Evolutionary conservation across 805 yeast genomes (phyloP), one percentile per base, ranked within the genome.

Genomic region (Sugiyamaella qingdaonensis): DNA sequence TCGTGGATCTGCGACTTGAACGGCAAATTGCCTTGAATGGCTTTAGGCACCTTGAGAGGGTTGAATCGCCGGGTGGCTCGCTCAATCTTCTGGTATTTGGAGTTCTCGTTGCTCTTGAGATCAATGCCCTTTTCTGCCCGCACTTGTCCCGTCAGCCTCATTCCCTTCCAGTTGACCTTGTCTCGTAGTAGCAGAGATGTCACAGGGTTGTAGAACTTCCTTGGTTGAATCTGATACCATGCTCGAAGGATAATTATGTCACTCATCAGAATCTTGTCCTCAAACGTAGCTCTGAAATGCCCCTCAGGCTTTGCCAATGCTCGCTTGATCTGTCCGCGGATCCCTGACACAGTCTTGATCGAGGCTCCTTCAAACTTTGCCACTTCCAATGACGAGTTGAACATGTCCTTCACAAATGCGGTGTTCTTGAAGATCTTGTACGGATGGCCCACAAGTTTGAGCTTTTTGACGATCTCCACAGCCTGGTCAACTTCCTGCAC

Each of bases 331-430:
- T 94, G 98, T 70, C 99, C 99, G 61, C 99, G 78, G 54, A 94
- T 89, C 55, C 99, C 99, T 7, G 96, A 88, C 3, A 94, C 99
- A 0, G 99, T 95, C 69, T 90, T 86, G 66, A 94, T 90, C 45
- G 90, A 85, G 0, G 99, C 99, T 54, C 99, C 99, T 73, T 94
- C 99, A 66, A 94, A 94, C 68, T 90, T 88, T 37, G 98, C 98
- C 53, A 92, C 96, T 72, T 94, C 99, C 71, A 94, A 76, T 0
- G 95, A 80, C 55, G 94, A 84, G 27, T 86, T 77, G 69, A 94
- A 94, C 99, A 94, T 94, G 64, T 92, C 97, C 71, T 89, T 92
- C 65, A 94, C 85, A 68, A 95, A 94, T 1, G 99, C 99, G 3
- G 99, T 94, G 72, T 94, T 94, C 66, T 89, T 85, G 81, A 85